A percentile compares a stretch with the other conserved stretches of the same genome.
Evolutionary conservation across 306 rosid genomes (phyloP).

Genomic region (Sindora glabra): DNA sequence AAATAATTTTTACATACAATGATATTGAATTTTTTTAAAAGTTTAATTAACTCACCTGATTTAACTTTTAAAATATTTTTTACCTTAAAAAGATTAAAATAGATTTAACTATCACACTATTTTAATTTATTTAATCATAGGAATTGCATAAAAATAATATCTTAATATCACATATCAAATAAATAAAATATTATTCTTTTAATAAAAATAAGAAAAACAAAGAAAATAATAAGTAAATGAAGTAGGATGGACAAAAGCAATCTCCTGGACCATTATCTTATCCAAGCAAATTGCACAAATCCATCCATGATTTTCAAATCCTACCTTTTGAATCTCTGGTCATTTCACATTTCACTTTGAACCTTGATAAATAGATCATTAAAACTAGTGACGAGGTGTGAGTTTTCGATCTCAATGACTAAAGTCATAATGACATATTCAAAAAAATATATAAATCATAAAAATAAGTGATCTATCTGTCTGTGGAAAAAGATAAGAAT

Average conservation of each 20-base stretch:
- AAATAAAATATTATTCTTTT: no score
- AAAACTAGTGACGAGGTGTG: slow-evolving; percentile 6
- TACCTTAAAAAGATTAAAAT: no score
- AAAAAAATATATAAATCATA: background rate
- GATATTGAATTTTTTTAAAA: no score
- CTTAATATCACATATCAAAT: no score
- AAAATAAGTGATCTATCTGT: background rate
- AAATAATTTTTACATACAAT: no score
- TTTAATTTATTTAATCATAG: no score
- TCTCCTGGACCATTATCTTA: slow-evolving; percentile 60
- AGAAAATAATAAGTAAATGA: background rate
- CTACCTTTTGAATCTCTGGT: slow-evolving; percentile 24
- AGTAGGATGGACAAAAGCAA: slow-evolving; percentile 71
- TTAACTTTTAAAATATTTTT: no score
- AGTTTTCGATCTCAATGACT: slow-evolving; percentile 13
- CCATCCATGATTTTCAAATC: slow-evolving; percentile 51
- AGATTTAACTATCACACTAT: no score
- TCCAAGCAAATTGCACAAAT: slow-evolving; percentile 73
- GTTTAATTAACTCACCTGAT: no score
- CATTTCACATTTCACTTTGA: slow-evolving; percentile 28
- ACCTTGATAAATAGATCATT: background rate
- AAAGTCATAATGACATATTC: slow-evolving; percentile 25
- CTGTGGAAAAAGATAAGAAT: no score
- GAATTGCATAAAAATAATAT: no score
- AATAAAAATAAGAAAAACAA: no score